Base-by-base conservation (phyloP, 2,329 filamentous ascomycete genomes). In the Fusarium tanahbumbuense region DNA sequence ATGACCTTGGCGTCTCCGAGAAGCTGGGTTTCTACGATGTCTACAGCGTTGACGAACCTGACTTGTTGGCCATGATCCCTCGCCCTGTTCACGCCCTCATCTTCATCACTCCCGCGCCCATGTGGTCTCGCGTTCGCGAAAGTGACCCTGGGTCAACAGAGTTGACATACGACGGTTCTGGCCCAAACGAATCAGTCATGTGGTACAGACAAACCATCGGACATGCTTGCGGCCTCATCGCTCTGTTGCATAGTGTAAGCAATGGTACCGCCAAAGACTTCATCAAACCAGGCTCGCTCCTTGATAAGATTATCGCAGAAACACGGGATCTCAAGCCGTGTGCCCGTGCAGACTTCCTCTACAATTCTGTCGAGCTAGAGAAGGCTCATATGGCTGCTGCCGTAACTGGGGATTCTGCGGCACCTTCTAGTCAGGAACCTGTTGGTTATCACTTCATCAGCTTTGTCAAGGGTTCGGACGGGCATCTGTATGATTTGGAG, bases 161-260 rank as follows among this genome's bases (percentile, higher is more conserved):
- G 12, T 37, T 77, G 30, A 77, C 77, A 2, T 82, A 83, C 67
- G 61, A 76, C 34, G 75, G 76, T 23, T 67, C 70, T 10, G 80
- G 79, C 3, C 72, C 75, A 8, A 77, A 80, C 1, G 91, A 94
- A 73, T 87, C 91, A 9, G 88, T 94, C 1, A 82, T 93, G 20
- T 97, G 93, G 93, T 96, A 93, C 82, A 90, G 90, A 76, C 93
- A 97, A 79, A 96, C 92, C 0, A 96, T 97, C 74, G 87, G 89
- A 61, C 91, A 96, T 77, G 92, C 93, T 1, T 97, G 93, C 76
- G 93, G 93, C 1, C 86, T 94, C 23, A 93, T 94, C 75, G 93
- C 89, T 0, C 83, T 96, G 8, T 79, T 97, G 11, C 93, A 97
- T 78, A 88, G 87, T 18, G 86, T 92, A 1, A 87, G 87, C 52